Evolutionary conservation across 768 basidiomycete genomes (phyloP), one percentile per base, ranked within the genome.

Genomic region (Russula vinacea): DNA sequence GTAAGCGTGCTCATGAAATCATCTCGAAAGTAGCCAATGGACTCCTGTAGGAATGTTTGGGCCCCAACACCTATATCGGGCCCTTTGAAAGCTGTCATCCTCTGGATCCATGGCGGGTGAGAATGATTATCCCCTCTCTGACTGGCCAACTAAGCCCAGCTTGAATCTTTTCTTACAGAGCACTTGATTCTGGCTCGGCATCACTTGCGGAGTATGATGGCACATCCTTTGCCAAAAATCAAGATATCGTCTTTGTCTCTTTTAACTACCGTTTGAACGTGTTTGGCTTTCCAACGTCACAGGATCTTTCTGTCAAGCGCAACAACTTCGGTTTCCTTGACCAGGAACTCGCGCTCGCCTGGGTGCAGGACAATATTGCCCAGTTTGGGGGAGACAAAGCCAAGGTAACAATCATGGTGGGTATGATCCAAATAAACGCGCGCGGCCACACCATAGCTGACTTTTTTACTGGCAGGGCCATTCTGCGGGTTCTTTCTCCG

Each of bases 291-390:
- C 64, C 64, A 37, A 61, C 22, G 5, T 32, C 60, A 26, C 11
- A 29, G 3, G 62, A 64, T 2, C 29, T 64, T 55, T 39, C 62
- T 14, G 5, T 29, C 13, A 22, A 44, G 13, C 6, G 19, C 4
- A 49, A 50, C 59, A 60, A 64, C 58, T 45, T 54, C 39, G 56
- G 56, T 39, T 24, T 61, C 3, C 55, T 62, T 14, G 62, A 62
- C 19, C 62, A 62, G 22, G 62, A 70, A n/a, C 52, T 70, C 5
- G 82, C 81, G 1, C 69, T 83, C 17, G 66, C 76, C 66, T 84
- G 82, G 87, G 79, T 88, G 0, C 83, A 87, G 67, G 72, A 77
- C 26, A 82, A 89, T 66, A 86, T 88, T 47, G 75, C 68, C n/a
- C 70, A 71, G 0, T 89, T 88, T 65, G 87, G 88, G 9, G 86